Evolutionary conservation across 306 rosid genomes (phyloP), one percentile per base, ranked within the genome.

Genomic region (Macrotyloma uniflorum): DNA sequence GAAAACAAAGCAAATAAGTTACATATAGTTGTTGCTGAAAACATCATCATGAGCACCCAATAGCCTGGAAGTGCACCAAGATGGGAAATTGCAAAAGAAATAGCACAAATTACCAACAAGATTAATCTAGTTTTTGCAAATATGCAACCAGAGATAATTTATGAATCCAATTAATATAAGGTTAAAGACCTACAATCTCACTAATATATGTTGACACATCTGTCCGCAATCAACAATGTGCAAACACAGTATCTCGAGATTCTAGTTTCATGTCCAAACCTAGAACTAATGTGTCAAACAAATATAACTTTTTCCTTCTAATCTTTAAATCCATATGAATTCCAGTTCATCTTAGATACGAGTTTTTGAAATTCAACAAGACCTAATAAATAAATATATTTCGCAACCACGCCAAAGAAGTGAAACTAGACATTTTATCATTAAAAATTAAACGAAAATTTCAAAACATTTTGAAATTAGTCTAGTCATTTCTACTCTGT

Each of bases 1-100:
- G 24, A 75, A 77, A 72, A 58, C 47, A 61, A 43, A 36, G 26
- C 62, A 55, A 78, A 69, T 40, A 68, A 74, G 24, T 74, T 33
- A 73, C 71, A 77, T 40, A 50, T 23, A 83, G n/a, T 68, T 53
- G 10, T 54, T 22, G 63, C 74, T 30, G 33, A 42, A 26, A 32
- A 24, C 23, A 66, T 46, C 28, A 45, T 35, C 72, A 72, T 18
- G 71, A 8, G 54, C 20, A 45, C 79, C 64, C 38, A 8, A 30
- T 67, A 43, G 32, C 18, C 38, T 30, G 24, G 40, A 38, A 73
- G 78, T 42, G 7, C 2, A 6, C 43, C 57, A 18, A 11, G 43
- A 57, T 33, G 51, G 67, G 54, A 58, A 66, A 66, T 22, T 45
- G 10, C 53, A 54, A 16, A 43, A 74, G 55, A 35, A 49, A 62